Percentiles rank a stretch among this genome's conserved stretches.
phyloP scores from a whole-genome alignment of 192 early-diverging fungal genomes.

The Podila horticola region DNA sequence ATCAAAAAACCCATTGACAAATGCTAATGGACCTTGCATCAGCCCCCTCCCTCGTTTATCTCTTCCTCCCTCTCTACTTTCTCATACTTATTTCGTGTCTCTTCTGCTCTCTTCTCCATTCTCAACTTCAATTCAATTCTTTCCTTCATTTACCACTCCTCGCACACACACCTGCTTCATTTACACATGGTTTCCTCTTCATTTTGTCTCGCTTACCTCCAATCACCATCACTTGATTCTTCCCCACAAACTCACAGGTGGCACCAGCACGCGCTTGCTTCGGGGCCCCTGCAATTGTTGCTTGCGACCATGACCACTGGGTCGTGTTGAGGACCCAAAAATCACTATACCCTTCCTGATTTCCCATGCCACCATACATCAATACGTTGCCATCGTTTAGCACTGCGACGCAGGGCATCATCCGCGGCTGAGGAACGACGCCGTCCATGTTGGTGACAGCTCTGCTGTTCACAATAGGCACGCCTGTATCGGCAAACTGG shows the following conservation, averaged over 20 bases:
- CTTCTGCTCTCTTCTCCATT: neutral
- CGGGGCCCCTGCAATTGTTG: neutral
- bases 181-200: neutral
- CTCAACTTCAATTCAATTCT: neutral
- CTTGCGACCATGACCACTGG: constrained; percentile 8
- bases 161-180: neutral
- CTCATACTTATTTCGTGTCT: neutral
- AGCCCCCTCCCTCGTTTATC: neutral
- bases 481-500: constrained; percentile 1
- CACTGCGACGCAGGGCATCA: constrained; percentile 18
- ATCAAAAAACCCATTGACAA: neutral
- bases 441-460: neutral
- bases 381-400: constrained; percentile 23
- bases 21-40: neutral
- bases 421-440: constrained; percentile 6
- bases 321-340: constrained; percentile 16
- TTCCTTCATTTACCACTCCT: neutral
- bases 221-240: constrained; percentile 29
- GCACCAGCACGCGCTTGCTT: constrained; percentile 23
- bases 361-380: constrained; percentile 37
- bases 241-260: constrained; percentile 11
- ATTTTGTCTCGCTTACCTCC: constrained; percentile 17
- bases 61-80: neutral
- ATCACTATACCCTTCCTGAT: constrained; percentile 9
- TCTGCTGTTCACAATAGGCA: neutral